phyloP scores from a whole-genome alignment of 2,329 filamentous ascomycete species.

The Basipetospora chlamydospora region DNA sequence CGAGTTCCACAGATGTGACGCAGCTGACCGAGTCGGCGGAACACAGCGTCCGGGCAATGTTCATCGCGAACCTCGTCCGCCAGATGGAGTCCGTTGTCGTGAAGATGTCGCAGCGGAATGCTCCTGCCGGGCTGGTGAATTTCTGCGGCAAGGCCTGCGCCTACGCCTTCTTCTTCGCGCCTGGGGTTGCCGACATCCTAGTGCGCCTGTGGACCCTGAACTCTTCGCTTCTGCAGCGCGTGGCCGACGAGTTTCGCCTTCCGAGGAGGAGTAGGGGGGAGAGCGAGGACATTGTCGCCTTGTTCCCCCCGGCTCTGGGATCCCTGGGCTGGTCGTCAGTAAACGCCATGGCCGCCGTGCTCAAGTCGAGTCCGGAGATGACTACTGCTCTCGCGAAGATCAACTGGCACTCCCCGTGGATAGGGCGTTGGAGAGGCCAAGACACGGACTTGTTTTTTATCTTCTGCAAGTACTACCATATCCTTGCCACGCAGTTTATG shows the following conservation, averaged over 20 bases:
- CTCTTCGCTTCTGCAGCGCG: slow-evolving; percentile 52
- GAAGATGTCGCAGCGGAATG: slow-evolving; percentile 67
- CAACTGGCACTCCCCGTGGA: slow-evolving; percentile 77
- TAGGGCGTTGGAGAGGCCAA: slow-evolving; percentile 69
- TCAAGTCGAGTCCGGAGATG: slow-evolving; percentile 50
- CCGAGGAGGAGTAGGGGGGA: slow-evolving; percentile 38
- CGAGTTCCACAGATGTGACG: slow-evolving; percentile 44
- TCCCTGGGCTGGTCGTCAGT: slow-evolving; percentile 42
- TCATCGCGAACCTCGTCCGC: slow-evolving; percentile 63
- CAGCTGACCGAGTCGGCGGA: slow-evolving; percentile 54
- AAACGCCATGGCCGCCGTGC: slow-evolving; percentile 31
- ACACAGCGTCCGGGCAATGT: slow-evolving; percentile 81
- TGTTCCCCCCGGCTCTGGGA: slow-evolving; percentile 55
- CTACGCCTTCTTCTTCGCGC: slow-evolving; percentile 87
- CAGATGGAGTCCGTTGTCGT: slow-evolving; percentile 83
- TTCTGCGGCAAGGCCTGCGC: slow-evolving; percentile 86
- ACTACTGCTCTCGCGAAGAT: slow-evolving; percentile 58
- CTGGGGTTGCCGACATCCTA: slow-evolving; percentile 70
- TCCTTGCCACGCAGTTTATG: slow-evolving; percentile 61
- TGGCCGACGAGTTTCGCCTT: slow-evolving; percentile 54
- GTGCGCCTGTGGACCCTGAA: slow-evolving; percentile 68
- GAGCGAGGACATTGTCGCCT: slow-evolving; percentile 49
- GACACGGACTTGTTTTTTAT: slow-evolving; percentile 87
- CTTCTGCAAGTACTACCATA: slow-evolving; percentile 77
- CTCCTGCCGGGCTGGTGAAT: slow-evolving; percentile 52